These are phyloP conservation scores for Capsaspora owczarzaki DNA, from an alignment of 78 protist genomes.

Conservation along the genomic window DNA sequence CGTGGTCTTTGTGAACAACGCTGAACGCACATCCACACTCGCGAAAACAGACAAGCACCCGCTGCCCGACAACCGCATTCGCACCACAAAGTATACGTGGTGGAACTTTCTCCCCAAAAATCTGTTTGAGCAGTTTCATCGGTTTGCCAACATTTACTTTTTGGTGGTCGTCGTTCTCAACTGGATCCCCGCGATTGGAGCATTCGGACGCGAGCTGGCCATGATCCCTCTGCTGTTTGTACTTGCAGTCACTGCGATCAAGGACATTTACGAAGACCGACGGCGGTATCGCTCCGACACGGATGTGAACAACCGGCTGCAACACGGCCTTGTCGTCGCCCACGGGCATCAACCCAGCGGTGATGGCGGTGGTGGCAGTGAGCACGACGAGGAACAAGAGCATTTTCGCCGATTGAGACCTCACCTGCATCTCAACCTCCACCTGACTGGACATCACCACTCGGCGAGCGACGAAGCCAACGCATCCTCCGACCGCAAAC, in stretches of 20 bases:
- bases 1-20: no score
- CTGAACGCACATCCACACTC: no score
- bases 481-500: no score
- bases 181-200: slow-evolving; percentile 21
- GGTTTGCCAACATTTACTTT: slow-evolving; percentile 55
- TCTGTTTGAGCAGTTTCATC: slow-evolving; percentile 38
- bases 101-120: slow-evolving; percentile 44
- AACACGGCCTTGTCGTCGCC: no score
- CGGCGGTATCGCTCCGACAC: slow-evolving; percentile 12
- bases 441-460: no score
- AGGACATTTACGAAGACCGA: slow-evolving; percentile 48
- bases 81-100: slow-evolving; percentile 36
- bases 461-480: no score
- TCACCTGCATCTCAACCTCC: no score
- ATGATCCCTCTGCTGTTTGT: slow-evolving; percentile 48
- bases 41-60: no score
- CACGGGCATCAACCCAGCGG: no score
- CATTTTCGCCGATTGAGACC: no score
- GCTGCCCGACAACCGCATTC: slow-evolving; percentile 27
- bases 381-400: no score
- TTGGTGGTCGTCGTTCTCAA: slow-evolving; percentile 39
- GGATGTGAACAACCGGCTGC: slow-evolving; percentile 5
- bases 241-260: slow-evolving; percentile 38
- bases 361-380: no score
- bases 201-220: slow-evolving; percentile 22